These are phyloP conservation scores for Tetraselmis striata DNA, from an alignment of 139 green algal genomes.

Conservation along the genomic window DNA sequence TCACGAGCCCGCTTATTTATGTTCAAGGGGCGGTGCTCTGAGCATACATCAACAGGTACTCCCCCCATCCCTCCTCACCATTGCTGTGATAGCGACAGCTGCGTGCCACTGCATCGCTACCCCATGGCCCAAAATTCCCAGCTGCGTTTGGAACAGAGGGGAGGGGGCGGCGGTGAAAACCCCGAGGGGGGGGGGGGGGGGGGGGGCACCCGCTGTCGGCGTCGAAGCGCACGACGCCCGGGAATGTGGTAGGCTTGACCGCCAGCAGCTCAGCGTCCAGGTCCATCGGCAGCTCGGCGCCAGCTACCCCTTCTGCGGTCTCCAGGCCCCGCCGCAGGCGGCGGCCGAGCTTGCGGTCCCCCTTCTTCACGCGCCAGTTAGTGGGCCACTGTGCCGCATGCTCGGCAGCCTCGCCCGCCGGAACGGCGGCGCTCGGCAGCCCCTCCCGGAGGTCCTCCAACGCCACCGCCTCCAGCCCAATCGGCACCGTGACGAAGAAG, in stretches of 20 bases:
- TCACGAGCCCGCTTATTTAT: too few species aligned
- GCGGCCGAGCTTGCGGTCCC: neutral
- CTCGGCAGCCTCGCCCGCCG: neutral
- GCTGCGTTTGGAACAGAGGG: too few species aligned
- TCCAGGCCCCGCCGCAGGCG: neutral
- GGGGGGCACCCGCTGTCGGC: too few species aligned
- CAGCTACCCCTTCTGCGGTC: neutral
- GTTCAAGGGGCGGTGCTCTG: too few species aligned
- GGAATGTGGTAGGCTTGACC: neutral
- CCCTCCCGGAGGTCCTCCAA: neutral
- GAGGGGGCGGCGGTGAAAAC: neutral
- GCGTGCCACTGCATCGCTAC: too few species aligned
- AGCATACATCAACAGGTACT: too few species aligned
- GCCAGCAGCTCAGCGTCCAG: neutral
- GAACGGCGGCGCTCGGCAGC: neutral
- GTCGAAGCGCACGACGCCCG: neutral
- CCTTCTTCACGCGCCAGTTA: neutral
- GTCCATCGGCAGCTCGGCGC: neutral
- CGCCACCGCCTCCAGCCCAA: neutral
- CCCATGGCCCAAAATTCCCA: too few species aligned
- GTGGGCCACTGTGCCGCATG: neutral
- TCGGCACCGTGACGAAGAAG: neutral
- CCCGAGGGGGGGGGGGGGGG: too few species aligned
- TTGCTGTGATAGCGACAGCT: too few species aligned
- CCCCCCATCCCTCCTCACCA: too few species aligned